Evolutionary conservation across 1,284 basidiomycete genomes (phyloP).

Genomic region (Ganoderma multipileum): DNA sequence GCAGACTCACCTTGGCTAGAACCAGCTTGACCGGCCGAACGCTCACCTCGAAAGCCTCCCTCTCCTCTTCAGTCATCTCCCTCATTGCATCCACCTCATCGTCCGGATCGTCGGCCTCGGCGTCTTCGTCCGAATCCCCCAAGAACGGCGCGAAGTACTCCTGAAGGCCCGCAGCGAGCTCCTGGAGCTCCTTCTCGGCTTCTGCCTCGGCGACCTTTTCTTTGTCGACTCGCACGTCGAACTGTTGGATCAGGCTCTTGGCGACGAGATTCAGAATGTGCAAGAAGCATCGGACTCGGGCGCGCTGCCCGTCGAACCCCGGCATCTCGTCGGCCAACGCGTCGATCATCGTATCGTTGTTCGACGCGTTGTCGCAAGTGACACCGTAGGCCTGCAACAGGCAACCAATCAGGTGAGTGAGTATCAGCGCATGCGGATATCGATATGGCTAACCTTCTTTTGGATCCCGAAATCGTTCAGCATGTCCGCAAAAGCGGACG

Average conservation of each 20-base stretch:
- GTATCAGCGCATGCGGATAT: no score
- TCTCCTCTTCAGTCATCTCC: no score
- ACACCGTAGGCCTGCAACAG: not conserved
- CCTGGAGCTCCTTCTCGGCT: not conserved
- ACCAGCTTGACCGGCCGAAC: no score
- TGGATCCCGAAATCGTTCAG: slow-evolving; percentile 40
- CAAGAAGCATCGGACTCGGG: not conserved
- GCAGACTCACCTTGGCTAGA: no score
- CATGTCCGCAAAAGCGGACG: slow-evolving; percentile 33
- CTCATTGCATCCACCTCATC: no score
- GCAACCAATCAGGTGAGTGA: not conserved
- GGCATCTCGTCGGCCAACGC: not conserved
- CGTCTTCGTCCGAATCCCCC: no score
- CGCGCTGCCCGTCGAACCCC: not conserved
- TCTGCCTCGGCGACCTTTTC: not conserved
- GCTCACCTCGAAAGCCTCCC: no score
- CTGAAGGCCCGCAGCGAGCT: no score
- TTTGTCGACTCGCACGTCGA: not conserved
- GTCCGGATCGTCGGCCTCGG: no score
- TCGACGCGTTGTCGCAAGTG: not conserved
- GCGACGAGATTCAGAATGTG: not conserved
- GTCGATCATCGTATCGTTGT: not conserved
- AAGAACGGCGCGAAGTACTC: no score
- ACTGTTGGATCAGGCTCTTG: not conserved
- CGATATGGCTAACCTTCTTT: slow-evolving; percentile 43